Percentiles rank a stretch among this genome's conserved stretches.
These are phyloP conservation scores for Neurospora sp. DNA, from an alignment of 495 filamentous ascomycete genomes.

Conservation along the genomic window DNA sequence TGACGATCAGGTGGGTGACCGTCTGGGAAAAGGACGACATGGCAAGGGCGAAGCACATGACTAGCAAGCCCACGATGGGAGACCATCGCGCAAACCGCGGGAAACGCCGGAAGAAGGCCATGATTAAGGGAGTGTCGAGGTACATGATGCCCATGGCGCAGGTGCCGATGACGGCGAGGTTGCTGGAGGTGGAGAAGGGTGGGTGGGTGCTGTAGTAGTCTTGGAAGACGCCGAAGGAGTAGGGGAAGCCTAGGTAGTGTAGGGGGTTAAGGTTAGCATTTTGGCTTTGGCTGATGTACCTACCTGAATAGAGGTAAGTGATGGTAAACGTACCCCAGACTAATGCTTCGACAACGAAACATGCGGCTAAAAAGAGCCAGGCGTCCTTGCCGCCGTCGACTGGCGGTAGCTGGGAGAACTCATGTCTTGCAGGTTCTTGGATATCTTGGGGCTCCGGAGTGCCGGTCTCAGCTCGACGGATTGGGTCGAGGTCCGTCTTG, in stretches of 20 bases:
- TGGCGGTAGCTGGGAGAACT: constrained; percentile 39
- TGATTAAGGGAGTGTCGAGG: constrained; percentile 31
- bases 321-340: constrained; percentile 45
- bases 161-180: constrained; percentile 34
- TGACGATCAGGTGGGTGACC: constrained; percentile 37
- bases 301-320: not conserved
- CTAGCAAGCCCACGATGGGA: constrained; percentile 27
- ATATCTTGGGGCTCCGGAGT: not conserved
- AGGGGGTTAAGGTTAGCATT: not conserved
- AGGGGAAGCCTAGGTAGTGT: constrained; percentile 45
- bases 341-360: constrained; percentile 55
- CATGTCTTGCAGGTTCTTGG: constrained; percentile 4
- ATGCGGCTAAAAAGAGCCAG: constrained; percentile 53
- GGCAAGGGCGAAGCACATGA: constrained; percentile 31
- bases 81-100: constrained; percentile 21
- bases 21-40: constrained; percentile 36
- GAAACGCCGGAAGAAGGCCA: constrained; percentile 22
- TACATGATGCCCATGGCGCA: constrained; percentile 42
- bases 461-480: not conserved
- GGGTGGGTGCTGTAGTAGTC: constrained; percentile 34
- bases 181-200: constrained; percentile 24
- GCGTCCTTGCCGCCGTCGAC: constrained; percentile 53
- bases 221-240: constrained; percentile 46
- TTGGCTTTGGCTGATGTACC: not conserved
- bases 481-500: not conserved